Evolutionary conservation across 2,329 filamentous ascomycete genomes (phyloP), one percentile per base, ranked within the genome.

Genomic region (Penicillium sp.): DNA sequence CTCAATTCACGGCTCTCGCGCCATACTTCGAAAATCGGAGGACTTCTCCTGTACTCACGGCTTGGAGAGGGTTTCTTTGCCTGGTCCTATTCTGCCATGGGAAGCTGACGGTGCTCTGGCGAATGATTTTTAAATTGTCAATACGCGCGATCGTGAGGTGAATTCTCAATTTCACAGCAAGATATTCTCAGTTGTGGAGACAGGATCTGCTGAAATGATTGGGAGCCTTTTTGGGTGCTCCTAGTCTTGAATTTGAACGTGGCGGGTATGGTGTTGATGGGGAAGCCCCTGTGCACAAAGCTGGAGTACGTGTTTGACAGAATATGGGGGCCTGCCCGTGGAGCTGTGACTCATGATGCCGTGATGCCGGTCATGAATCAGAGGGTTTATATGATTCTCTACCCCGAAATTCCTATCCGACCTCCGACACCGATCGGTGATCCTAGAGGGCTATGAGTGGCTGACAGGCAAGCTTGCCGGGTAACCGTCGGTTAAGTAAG

Each of bases 401-500:
- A 56, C 55, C 52, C 52, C 56, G 49, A 59, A 57, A 35, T 42
- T 45, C 40, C 38, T n/a, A 58, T 59, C 64, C 64, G 60, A 57
- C 43, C 13, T 46, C 16, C 58, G 38, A 22, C 56, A 19, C 62
- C 58, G 58, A 61, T 43, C 42, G 19, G 19, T 40, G 19, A 28
- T 8, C 16, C 11, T 26, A 6, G 57, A 25, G 46, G 25, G n/a
- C 7, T 30, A 25, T 59, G 60, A 58, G 58, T 45, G 53, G 55
- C n/a, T 33, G 19, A 37, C 22, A 4, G 38, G 53, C 55, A 48
- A 51, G 55, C 43, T 52, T 57, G 14, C 42, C 60, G 60, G 62
- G 57, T 57, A 61, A 40, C 59, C 48, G 28, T 63, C 64, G 64
- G 64, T 56, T 65, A 65, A 46, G 19, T 13, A 10, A 52, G 2